phyloP scores from a whole-genome alignment of 371 early-diverging fungal genomes.

The Lichtheimia hyalospora region DNA sequence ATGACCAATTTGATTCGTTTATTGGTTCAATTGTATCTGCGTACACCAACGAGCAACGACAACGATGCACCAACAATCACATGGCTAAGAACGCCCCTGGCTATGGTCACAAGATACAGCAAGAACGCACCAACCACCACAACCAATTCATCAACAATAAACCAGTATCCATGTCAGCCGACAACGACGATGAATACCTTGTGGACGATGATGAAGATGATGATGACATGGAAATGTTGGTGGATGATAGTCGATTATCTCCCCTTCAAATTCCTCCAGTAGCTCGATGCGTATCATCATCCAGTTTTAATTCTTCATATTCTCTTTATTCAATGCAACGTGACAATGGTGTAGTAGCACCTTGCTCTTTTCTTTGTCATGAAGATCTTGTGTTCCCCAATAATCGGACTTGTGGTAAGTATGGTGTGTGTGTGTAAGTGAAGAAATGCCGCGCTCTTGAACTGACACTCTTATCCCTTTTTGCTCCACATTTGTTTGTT shows the following conservation, averaged over 20 bases:
- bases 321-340: not conserved
- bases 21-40: constrained; percentile 5
- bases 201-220: constrained; percentile 4
- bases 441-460: not conserved
- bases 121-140: too few species aligned
- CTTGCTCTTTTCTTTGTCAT: constrained; percentile 27
- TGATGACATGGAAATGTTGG: constrained; percentile 9
- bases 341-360: constrained; percentile 17
- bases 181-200: not conserved
- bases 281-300: not conserved
- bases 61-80: not conserved
- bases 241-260: constrained; percentile 37
- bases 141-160: too few species aligned
- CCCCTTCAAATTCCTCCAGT: constrained; percentile 39
- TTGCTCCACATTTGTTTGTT: not conserved
- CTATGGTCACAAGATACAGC: too few species aligned
- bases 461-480: constrained; percentile 7
- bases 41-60: not conserved
- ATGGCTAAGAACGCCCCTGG: too few species aligned
- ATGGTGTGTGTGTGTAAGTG: not conserved
- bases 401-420: constrained; percentile 17
- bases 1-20: constrained; percentile 10
- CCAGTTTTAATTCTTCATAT: too few species aligned
- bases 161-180: not conserved
- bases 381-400: constrained; percentile 11